These are phyloP conservation scores for Helotiales sp. DNA, from an alignment of 2,329 filamentous ascomycete genomes.

Conservation along the genomic window DNA sequence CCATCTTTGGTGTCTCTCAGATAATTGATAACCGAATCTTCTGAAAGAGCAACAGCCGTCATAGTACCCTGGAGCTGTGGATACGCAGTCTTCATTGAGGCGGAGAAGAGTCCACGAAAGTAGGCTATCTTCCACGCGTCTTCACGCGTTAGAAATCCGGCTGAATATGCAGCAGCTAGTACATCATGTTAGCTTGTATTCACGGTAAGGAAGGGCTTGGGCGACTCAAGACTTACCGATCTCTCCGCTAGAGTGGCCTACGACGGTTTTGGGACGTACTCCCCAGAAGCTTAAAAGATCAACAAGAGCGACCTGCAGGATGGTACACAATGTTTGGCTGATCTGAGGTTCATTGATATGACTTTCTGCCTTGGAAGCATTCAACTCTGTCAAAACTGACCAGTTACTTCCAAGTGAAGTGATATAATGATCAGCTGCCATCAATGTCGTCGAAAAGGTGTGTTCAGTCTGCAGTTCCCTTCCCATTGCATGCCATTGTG, in stretches of 20 bases:
- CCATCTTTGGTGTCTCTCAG: not conserved
- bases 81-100: not conserved
- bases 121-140: constrained; percentile 31
- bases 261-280: constrained; percentile 3
- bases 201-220: constrained; percentile 17
- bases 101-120: constrained; percentile 24
- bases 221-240: constrained; percentile 3
- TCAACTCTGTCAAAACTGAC: not conserved
- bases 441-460: too few species aligned
- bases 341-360: not conserved
- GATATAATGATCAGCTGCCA: too few species aligned
- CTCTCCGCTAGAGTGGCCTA: constrained; percentile 14
- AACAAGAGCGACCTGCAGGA: constrained; percentile 1
- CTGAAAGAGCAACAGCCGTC: constrained; percentile 48
- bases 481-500: constrained; percentile 27
- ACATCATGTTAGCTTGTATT: constrained; percentile 36
- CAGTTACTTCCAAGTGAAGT: not conserved
- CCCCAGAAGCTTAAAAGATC: constrained; percentile 34
- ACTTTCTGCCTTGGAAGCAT: not conserved
- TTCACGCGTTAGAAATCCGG: constrained; percentile 29
- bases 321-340: constrained; percentile 1
- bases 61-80: constrained; percentile 53
- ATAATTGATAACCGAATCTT: constrained; percentile 3
- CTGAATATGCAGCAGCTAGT: constrained; percentile 42
- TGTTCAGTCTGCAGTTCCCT: too few species aligned